These are phyloP conservation scores for Colletotrichum camelliae DNA, from an alignment of 2,329 filamentous ascomycete genomes.

Conservation along the genomic window DNA sequence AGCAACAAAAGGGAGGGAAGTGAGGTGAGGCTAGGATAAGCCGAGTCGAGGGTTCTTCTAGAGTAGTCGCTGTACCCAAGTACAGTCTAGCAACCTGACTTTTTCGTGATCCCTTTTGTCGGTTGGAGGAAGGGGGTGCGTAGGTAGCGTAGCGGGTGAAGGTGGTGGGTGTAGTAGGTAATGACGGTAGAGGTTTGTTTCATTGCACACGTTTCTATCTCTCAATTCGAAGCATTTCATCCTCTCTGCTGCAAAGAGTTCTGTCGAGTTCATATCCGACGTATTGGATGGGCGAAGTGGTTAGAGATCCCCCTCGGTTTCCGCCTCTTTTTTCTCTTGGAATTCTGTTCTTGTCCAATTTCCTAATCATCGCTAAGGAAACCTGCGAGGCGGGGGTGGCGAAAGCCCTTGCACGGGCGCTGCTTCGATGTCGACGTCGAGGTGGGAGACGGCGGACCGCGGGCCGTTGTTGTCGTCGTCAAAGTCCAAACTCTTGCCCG, in stretches of 20 bases:
- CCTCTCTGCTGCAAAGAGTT: neutral
- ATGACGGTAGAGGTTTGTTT: neutral
- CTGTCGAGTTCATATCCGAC: neutral
- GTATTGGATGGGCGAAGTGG: neutral
- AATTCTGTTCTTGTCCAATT: neutral
- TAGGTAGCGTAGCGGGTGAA: neutral
- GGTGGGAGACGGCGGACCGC: neutral
- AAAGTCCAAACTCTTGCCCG: conserved; percentile 1
- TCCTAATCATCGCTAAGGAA: neutral
- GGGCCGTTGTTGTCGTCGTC: neutral
- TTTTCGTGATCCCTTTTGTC: neutral
- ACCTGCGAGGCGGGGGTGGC: conserved; percentile 16
- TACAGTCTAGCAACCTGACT: neutral
- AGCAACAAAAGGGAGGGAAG: neutral
- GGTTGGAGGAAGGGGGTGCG: neutral
- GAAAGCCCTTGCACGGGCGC: conserved; percentile 4
- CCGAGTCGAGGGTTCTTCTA: neutral
- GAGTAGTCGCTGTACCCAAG: neutral
- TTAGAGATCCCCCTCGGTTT: neutral
- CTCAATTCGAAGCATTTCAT: neutral
- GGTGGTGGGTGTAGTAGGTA: neutral
- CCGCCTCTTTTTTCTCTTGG: neutral
- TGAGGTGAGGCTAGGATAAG: neutral
- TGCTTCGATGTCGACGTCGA: neutral
- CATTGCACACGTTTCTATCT: neutral